Percentiles rank a stretch among this genome's conserved stretches.
phyloP scores from a whole-genome alignment of 139 green algal genomes.

The Chlorella sorokiniana region DNA sequence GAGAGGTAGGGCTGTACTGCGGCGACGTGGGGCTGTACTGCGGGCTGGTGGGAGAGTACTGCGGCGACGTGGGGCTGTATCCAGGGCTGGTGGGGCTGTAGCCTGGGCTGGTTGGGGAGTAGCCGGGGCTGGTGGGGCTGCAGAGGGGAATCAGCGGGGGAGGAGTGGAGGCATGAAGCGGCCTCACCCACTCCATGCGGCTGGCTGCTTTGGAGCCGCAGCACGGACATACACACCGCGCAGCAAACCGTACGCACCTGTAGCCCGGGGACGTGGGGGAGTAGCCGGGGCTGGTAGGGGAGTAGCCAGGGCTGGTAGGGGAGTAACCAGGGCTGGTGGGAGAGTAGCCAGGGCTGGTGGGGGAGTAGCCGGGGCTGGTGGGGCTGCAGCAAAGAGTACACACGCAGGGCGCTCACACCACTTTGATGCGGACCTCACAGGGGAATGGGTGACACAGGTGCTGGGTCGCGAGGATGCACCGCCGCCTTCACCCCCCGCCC shows the following conservation, averaged over 20 bases:
- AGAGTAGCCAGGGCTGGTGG: slow-evolving; percentile 47
- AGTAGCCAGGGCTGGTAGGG: not conserved
- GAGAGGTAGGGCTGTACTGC: slow-evolving; percentile 58
- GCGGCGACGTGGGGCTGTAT: slow-evolving; percentile 15
- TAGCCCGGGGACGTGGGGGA: slow-evolving; percentile 26
- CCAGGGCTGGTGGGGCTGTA: not conserved
- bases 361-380: slow-evolving; percentile 40
- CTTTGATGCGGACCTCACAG: not conserved
- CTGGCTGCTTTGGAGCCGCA: not conserved
- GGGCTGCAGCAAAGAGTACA: slow-evolving; percentile 20
- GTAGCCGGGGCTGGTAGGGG: slow-evolving; percentile 23
- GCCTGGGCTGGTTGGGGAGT: not conserved
- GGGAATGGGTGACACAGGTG: not conserved
- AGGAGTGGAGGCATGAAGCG: not conserved
- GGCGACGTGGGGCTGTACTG: slow-evolving; percentile 46
- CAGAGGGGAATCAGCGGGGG: not conserved
- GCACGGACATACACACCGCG: not conserved
- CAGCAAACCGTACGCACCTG: slow-evolving; percentile 38
- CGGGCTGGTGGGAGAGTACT: slow-evolving; percentile 32
- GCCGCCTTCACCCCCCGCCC: not conserved
- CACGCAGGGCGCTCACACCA: not conserved
- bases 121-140: not conserved
- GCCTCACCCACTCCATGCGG: no score
- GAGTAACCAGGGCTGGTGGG: not conserved
- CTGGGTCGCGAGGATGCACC: not conserved